Conservation (phyloP, 108 stramenopile genomes). For the Nitzschia sp. region DNA sequence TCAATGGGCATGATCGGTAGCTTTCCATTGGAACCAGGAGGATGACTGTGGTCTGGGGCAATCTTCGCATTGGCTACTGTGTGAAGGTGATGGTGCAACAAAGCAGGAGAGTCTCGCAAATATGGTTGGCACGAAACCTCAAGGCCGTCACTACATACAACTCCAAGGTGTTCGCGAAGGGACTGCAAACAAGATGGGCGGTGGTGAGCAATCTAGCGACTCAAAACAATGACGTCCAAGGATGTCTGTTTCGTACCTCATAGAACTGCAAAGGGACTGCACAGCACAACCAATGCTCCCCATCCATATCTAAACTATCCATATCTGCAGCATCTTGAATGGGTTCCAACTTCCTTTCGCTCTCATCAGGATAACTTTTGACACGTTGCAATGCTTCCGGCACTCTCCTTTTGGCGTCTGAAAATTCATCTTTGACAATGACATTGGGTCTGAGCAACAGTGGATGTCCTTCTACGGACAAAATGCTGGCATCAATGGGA, state of each 20-base stretch:
- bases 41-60: not conserved
- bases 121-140: conserved; percentile 57
- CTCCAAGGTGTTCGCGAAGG: conserved; percentile 57
- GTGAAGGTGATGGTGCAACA: conserved; percentile 44
- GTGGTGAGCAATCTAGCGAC: not conserved
- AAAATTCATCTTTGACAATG: conserved; percentile 29
- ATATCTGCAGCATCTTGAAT: conserved; percentile 8
- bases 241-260: conserved; percentile 40
- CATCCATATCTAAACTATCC: conserved; percentile 21
- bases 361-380: conserved; percentile 19
- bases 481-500: conserved; percentile 59
- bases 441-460: conserved; percentile 61
- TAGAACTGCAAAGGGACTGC: conserved; percentile 62
- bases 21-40: not conserved
- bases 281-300: conserved; percentile 36
- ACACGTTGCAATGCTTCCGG: conserved; percentile 11
- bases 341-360: conserved; percentile 13
- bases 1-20: conserved; percentile 56
- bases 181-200: conserved; percentile 28
- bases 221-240: not conserved
- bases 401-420: not conserved
- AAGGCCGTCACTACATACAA: conserved; percentile 62
- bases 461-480: conserved; percentile 49
- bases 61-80: conserved; percentile 23
- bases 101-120: not conserved